Evolutionary conservation across 306 rosid genomes (phyloP).

Genomic region (Vicia villosa): DNA sequence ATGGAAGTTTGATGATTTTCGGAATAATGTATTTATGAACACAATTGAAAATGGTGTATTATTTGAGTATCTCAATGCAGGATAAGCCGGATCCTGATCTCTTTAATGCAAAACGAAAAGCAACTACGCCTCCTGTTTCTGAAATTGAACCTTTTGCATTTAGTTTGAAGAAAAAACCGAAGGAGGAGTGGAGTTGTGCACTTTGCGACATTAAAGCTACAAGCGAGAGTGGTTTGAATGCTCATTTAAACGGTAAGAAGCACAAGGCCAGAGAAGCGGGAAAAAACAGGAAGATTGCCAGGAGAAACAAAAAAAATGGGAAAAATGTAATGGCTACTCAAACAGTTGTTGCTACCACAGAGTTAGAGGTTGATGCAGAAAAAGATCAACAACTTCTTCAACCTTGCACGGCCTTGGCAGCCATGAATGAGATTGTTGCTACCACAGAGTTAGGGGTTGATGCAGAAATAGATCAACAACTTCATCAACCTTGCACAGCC

Average conservation of each 20-base stretch:
- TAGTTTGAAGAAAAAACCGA: slow-evolving; percentile 47
- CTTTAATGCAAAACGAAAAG: slow-evolving; percentile 51
- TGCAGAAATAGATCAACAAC: too few species aligned
- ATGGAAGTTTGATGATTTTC: too few species aligned
- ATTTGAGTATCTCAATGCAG: slow-evolving; percentile 50
- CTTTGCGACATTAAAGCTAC: slow-evolving; percentile 51
- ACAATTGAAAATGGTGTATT: background rate
- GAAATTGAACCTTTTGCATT: slow-evolving; percentile 21
- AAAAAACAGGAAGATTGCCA: slow-evolving; percentile 28
- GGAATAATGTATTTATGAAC: too few species aligned
- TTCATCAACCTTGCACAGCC: too few species aligned
- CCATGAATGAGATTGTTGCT: too few species aligned
- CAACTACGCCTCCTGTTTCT: slow-evolving; percentile 18
- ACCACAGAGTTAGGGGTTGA: too few species aligned
- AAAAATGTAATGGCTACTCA: slow-evolving; percentile 22
- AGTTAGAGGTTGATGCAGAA: slow-evolving; percentile 30
- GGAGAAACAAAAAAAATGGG: slow-evolving; percentile 23
- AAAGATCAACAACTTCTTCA: slow-evolving; percentile 11
- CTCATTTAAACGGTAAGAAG: slow-evolving; percentile 67
- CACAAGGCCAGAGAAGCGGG: slow-evolving; percentile 59
- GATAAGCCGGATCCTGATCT: slow-evolving; percentile 52
- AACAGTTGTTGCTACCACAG: background rate
- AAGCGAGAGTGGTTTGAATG: slow-evolving; percentile 39
- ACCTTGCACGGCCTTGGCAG: slow-evolving; percentile 13
- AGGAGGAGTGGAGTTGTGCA: slow-evolving; percentile 65